Base-by-base conservation (phyloP, 176 grass and related monocot genomes). In the Zoysia japonica region DNA sequence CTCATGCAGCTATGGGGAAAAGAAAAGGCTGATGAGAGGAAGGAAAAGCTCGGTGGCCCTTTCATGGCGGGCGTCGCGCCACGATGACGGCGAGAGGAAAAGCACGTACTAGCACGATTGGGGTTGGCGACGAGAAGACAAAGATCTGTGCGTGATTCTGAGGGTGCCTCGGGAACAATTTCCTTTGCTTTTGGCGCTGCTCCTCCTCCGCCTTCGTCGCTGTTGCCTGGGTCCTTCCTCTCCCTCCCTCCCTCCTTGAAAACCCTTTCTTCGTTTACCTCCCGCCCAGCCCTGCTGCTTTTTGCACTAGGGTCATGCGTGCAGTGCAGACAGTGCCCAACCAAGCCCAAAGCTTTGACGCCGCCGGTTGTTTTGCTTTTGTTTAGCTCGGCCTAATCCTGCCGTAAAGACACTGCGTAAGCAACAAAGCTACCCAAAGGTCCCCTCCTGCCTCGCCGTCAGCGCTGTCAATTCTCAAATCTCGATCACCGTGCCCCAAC, bases 91-190 rank as follows among this genome's bases (percentile, higher is more conserved):
- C 17, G 17, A 52, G 62, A 39, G 72, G 62, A 49, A 50, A 76
- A 51, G 38, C 53, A 46, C 80, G 80, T 66, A 36, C 70, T 49
- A 10, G 74, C 68, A 65, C 83, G 68, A 19, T 70, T 57, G 57
- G 40, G 59, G 68, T 47, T 47, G 78, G 38, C 50, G 61, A 60
- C 53, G 77, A 68, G 68, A 89, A 86, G 90, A 89, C 86, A 92
- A 68, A 80, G 86, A 89, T 92, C 79, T 83, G 80, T 56, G 79
- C 84, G 68, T 70, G 90, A 92, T 92, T 86, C 69, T 78, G 78
- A 78, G 46, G 64, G 71, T 3, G 28, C 72, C 49, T 86, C 76
- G 83, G 65, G 78, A 83, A 76, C 74, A 67, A 74, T 88, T 82
- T 78, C 11, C 36, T 82, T 85, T 47, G 6, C 12, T 47, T 81